Percentiles rank a stretch among this genome's conserved stretches.
These are phyloP conservation scores for Bryoglossum gracile DNA, from an alignment of 495 filamentous ascomycete genomes.

Conservation along the genomic window DNA sequence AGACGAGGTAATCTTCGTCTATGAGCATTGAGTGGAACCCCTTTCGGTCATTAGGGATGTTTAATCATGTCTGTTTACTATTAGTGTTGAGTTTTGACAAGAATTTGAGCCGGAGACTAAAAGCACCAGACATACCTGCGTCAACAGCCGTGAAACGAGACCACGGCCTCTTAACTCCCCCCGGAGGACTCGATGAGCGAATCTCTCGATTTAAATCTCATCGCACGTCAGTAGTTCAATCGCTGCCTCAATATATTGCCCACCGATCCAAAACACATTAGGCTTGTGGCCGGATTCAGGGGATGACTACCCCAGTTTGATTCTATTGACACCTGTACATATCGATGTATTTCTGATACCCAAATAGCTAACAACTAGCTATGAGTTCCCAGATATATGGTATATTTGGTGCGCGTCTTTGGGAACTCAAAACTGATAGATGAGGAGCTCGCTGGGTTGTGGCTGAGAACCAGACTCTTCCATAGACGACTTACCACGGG, in stretches of 20 bases:
- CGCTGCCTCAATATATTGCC: not conserved
- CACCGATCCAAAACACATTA: conserved; percentile 6
- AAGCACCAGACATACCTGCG: not conserved
- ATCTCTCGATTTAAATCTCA: conserved; percentile 8
- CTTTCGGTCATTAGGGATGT: conserved; percentile 39
- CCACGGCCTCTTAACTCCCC: not conserved
- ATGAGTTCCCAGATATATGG: no score
- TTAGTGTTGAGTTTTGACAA: not conserved
- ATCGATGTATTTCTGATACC: no score
- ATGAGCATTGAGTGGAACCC: conserved; percentile 44
- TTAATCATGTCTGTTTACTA: conserved; percentile 31
- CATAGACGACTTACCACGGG: no score
- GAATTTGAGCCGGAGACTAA: not conserved
- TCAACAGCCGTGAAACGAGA: conserved; percentile 5
- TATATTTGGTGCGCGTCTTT: no score
- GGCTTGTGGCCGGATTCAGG: not conserved
- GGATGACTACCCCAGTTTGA: not conserved
- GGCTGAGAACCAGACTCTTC: no score
- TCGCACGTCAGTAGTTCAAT: conserved; percentile 2
- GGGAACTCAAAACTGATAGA: no score
- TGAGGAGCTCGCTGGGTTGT: no score
- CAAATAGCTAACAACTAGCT: no score
- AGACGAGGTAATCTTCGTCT: conserved; percentile 36
- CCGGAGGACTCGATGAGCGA: conserved; percentile 1
- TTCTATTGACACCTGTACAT: conserved; percentile 4